These are phyloP conservation scores for Pterulicium gracile DNA, from an alignment of 1,284 basidiomycete genomes.

Conservation along the genomic window DNA sequence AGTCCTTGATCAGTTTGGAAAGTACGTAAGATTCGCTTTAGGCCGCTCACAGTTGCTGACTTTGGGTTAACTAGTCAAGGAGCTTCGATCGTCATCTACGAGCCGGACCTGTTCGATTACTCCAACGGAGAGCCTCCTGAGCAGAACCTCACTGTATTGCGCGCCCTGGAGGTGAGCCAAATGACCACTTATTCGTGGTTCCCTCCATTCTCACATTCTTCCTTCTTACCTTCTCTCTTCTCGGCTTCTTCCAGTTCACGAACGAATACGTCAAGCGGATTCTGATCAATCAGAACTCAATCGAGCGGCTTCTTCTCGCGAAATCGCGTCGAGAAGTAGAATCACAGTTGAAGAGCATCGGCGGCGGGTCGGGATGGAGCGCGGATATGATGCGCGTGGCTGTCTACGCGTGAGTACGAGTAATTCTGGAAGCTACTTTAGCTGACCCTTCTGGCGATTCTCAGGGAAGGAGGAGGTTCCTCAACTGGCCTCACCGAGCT, in stretches of 20 bases:
- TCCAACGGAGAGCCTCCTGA: conserved; percentile 52
- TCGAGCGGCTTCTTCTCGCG: conserved; percentile 70
- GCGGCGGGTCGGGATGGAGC: conserved; percentile 48
- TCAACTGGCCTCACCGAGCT: conserved; percentile 26
- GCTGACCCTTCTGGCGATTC: conserved; percentile 6
- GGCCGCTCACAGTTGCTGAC: no score
- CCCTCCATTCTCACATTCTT: no score
- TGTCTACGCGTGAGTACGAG: conserved; percentile 44
- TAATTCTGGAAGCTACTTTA: conserved; percentile 2
- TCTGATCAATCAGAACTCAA: conserved; percentile 63
- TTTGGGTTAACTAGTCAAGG: conserved; percentile 5
- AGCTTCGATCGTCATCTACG: conserved; percentile 31
- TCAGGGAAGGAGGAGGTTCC: conserved; percentile 54
- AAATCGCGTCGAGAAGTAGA: conserved; percentile 51
- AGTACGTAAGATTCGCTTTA: conserved; percentile 33
- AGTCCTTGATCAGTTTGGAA: conserved; percentile 43
- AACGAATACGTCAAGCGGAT: conserved; percentile 72
- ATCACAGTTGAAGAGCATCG: conserved; percentile 32
- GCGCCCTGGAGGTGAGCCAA: conserved; percentile 66
- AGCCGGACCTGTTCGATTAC: conserved; percentile 73
- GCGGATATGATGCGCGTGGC: conserved; percentile 48
- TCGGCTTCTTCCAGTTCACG: conserved; percentile 41
- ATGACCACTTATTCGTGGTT: no score
- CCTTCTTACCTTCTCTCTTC: background rate
- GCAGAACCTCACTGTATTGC: conserved; percentile 64